Evolutionary conservation across 176 grass and related monocot genomes (phyloP).

Genomic region (Eremochloa ophiuroides): DNA sequence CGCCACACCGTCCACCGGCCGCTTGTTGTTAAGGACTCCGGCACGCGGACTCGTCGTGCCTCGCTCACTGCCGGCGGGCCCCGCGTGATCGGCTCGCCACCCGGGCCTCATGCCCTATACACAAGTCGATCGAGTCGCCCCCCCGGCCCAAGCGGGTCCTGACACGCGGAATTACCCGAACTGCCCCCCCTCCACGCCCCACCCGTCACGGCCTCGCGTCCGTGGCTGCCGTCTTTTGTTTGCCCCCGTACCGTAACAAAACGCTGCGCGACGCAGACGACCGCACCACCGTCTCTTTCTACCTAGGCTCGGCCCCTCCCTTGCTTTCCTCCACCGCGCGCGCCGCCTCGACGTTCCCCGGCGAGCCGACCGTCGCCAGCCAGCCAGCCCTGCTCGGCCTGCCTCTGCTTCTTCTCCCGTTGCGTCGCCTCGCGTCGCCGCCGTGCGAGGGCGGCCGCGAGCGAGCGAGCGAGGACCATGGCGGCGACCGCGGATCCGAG

Average conservation of each 20-base stretch:
- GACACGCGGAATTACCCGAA: too few relatives aligned
- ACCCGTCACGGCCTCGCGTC: too few relatives aligned
- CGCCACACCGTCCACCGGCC: background rate
- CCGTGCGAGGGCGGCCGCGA: background rate
- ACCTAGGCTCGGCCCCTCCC: background rate
- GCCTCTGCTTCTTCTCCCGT: background rate
- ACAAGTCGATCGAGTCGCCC: background rate
- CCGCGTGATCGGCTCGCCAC: background rate
- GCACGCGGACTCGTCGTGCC: background rate
- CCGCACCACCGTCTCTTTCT: too few relatives aligned
- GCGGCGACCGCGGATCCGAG: slow-evolving; percentile 65
- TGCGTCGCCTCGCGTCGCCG: background rate
- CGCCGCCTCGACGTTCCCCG: background rate
- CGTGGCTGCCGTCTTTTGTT: too few relatives aligned
- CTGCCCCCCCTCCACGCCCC: too few relatives aligned
- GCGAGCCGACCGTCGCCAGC: background rate
- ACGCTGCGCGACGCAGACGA: too few relatives aligned
- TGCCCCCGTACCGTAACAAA: too few relatives aligned
- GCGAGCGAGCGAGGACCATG: slow-evolving; percentile 53
- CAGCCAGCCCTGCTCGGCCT: background rate
- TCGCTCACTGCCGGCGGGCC: background rate
- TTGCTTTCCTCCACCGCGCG: slow-evolving; percentile 17
- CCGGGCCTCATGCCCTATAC: background rate
- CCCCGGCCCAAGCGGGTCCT: too few relatives aligned
- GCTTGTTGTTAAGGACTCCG: background rate